Conservation (phyloP, 805 yeast species). For the Metschnikowia noctiluminum region DNA sequence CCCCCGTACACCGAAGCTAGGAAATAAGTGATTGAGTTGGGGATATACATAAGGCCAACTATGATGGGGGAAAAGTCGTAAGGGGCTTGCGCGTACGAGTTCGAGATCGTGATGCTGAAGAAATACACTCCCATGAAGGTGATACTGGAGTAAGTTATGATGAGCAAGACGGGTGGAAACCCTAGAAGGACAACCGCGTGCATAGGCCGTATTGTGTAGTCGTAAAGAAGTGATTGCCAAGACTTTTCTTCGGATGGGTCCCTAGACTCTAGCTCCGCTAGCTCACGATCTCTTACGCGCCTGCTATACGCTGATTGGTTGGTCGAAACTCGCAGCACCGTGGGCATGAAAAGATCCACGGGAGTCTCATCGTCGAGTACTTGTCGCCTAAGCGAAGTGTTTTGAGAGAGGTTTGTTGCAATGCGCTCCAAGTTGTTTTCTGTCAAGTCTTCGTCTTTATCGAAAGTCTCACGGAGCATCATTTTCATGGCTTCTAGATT, state of each 20-base stretch:
- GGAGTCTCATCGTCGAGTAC: conserved; percentile 26
- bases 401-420: conserved; percentile 30
- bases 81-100: conserved; percentile 59
- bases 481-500: conserved; percentile 46
- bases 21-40: conserved; percentile 76
- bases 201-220: conserved; percentile 55
- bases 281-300: conserved; percentile 23
- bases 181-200: conserved; percentile 57
- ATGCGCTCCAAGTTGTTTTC: conserved; percentile 28
- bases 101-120: conserved; percentile 70
- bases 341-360: conserved; percentile 40
- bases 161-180: conserved; percentile 72
- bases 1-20: conserved; percentile 81
- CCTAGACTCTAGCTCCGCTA: conserved; percentile 8
- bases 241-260: not conserved
- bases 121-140: conserved; percentile 69
- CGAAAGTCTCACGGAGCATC: conserved; percentile 6
- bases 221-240: conserved; percentile 27
- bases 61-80: conserved; percentile 64
- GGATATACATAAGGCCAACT: conserved; percentile 75
- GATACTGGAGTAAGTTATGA: conserved; percentile 65
- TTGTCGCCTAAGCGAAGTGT: conserved; percentile 12
- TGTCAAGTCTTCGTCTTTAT: conserved; percentile 8
- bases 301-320: conserved; percentile 31
- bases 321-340: conserved; percentile 35